phyloP scores from a whole-genome alignment of 78 protist species.

The Dictyostelium intermedium region DNA sequence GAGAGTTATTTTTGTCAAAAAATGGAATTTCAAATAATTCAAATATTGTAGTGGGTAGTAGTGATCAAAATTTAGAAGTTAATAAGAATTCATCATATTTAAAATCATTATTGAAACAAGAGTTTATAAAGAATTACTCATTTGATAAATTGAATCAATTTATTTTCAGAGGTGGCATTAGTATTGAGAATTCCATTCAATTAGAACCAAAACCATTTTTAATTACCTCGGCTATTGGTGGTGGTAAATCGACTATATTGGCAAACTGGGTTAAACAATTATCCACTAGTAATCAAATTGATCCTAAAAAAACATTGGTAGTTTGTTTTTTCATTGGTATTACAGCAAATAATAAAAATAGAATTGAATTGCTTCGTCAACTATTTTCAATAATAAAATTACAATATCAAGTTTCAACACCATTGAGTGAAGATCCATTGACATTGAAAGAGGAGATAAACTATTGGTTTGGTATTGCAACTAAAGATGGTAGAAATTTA shows the following conservation, averaged over 20 bases:
- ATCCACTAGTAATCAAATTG: neutral
- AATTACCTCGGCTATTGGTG: neutral
- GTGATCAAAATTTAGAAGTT: neutral
- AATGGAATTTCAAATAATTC: neutral
- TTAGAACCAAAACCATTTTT: neutral
- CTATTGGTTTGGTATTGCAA: slow-evolving; percentile 53
- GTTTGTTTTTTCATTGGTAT: neutral
- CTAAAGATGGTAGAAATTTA: slow-evolving; percentile 7
- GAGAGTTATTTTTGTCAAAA: neutral
- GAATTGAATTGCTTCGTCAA: slow-evolving; percentile 11
- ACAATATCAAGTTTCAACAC: neutral
- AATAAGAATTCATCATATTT: slow-evolving; percentile 33
- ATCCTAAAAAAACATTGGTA: neutral
- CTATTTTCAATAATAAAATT: slow-evolving; percentile 8
- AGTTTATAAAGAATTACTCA: neutral
- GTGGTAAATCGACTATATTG: slow-evolving; percentile 22
- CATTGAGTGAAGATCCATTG: neutral
- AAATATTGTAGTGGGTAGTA: neutral
- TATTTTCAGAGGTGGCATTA: neutral
- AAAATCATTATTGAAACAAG: neutral
- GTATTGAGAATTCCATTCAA: neutral
- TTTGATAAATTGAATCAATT: neutral
- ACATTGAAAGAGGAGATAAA: slow-evolving; percentile 12
- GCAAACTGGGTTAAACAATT: slow-evolving; percentile 21
- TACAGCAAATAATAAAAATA: neutral